phyloP scores from a whole-genome alignment of 495 filamentous ascomycete species.

The Neurospora africana region DNA sequence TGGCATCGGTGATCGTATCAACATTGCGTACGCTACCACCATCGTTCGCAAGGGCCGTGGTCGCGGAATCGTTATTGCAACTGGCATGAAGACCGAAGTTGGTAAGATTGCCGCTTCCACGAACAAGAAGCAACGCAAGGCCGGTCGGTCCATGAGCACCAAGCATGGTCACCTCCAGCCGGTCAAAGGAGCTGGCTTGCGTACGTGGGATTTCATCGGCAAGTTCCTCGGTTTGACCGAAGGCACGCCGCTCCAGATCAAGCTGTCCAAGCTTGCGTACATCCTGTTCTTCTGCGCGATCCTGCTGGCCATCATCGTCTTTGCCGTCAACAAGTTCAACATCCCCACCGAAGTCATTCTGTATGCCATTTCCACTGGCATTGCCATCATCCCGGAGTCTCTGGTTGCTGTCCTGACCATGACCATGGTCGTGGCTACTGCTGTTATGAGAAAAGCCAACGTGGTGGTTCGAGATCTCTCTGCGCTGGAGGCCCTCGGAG shows the following conservation, averaged over 20 bases:
- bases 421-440: conserved; percentile 68
- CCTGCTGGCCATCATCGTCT: conserved; percentile 67
- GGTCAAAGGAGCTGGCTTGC: conserved; percentile 44
- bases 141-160: conserved; percentile 52
- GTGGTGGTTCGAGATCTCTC: conserved; percentile 69
- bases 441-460: conserved; percentile 63
- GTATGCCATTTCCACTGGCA: conserved; percentile 66
- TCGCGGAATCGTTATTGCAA: conserved; percentile 53
- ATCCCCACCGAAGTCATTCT: conserved; percentile 64
- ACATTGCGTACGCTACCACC: conserved; percentile 60
- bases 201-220: conserved; percentile 52
- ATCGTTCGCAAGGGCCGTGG: conserved; percentile 59
- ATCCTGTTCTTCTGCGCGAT: conserved; percentile 65
- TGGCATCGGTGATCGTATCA: conserved; percentile 53
- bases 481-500: conserved; percentile 72
- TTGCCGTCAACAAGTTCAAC: conserved; percentile 63
- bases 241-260: conserved; percentile 74
- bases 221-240: conserved; percentile 65
- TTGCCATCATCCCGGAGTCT: conserved; percentile 63
- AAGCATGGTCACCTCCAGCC: conserved; percentile 50
- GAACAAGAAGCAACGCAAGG: conserved; percentile 46
- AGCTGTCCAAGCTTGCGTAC: conserved; percentile 67
- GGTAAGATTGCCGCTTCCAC: conserved; percentile 72
- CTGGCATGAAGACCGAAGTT: conserved; percentile 77
- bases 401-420: conserved; percentile 62